Evolutionary conservation across 495 filamentous ascomycete genomes (phyloP).

Genomic region (Bathelium albidoporum): DNA sequence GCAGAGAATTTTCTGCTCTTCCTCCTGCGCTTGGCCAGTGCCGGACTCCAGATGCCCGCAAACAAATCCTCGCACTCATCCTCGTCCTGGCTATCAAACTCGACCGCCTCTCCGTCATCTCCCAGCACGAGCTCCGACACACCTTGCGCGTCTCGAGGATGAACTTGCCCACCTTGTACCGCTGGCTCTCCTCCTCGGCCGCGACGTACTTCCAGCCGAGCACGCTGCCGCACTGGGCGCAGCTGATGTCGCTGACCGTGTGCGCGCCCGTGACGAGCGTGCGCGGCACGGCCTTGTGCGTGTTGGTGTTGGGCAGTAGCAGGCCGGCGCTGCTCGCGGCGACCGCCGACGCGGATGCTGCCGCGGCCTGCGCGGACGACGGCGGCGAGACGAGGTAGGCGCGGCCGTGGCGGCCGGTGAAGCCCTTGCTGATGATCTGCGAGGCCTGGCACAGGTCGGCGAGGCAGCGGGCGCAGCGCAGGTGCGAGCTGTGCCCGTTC

Average conservation of each 20-base stretch:
- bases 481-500: constrained; percentile 42
- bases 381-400: constrained; percentile 73
- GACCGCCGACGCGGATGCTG: background rate
- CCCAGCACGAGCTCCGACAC: constrained; percentile 56
- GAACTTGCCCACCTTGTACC: constrained; percentile 92
- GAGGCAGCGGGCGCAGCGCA: constrained; percentile 66
- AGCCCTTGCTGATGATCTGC: constrained; percentile 84
- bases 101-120: constrained; percentile 41
- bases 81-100: constrained; percentile 87
- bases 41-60: constrained; percentile 71
- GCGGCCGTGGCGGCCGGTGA: constrained; percentile 86
- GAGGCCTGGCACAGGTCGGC: constrained; percentile 63
- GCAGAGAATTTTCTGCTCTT: background rate
- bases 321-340: constrained; percentile 21
- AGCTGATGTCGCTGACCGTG: constrained; percentile 36
- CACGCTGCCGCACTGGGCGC: constrained; percentile 52
- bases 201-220: constrained; percentile 92
- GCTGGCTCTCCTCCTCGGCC: constrained; percentile 68
- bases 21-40: constrained; percentile 37
- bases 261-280: constrained; percentile 65
- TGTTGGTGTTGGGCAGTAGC: constrained; percentile 45
- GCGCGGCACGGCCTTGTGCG: constrained; percentile 54
- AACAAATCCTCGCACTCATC: constrained; percentile 95
- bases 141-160: constrained; percentile 83
- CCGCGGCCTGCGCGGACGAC: constrained; percentile 21